Evolutionary conservation across 805 yeast species (phyloP), one percentile per base, ranked within the genome.

Genomic region (Candida awuae): DNA sequence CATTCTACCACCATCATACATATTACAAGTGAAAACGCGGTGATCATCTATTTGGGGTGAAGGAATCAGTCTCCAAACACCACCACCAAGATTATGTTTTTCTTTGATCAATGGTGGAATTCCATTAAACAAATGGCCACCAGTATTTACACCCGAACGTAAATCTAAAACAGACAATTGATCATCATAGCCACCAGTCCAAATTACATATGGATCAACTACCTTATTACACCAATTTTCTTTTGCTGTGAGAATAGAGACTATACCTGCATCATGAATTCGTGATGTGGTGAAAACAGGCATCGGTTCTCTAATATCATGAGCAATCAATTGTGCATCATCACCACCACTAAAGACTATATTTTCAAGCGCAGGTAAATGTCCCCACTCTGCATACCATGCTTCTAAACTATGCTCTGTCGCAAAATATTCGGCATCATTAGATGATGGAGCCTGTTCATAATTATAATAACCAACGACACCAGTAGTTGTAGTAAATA

Each of bases 121-220:
- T 1, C 82, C 80, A 19, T 17, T 35, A 4, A 36, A 29, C 8
- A 41, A 22, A 10, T 20, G 26, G 18, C 37, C 39, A 18, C 58
- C 62, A 3, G 32, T 36, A 67, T 32, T 32, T 8, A 37, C 15
- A n/a, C 45, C 50, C 44, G 75, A 68, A 42, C 95, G 60, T 32
- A 85, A 53, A 59, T 88, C 97, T 27, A 85, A 62, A 1, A 73
- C 59, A 38, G 87, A 67, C 35, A 92, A 58, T 40, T 71, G 57
- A 53, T 90, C 97, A 58, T 90, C 98, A 58, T 90, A 90, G 0
- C 95, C 82, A 0, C 98, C 98, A 0, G 97, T 86, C 79, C 84
- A 78, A 16, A 85, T 43, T 4, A 64, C 64, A 48, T 69, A 65
- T 2, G 77, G 73, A 35, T 45, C 25, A 10, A 47, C 44, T 0